Evolutionary conservation across 2,329 filamentous ascomycete species (phyloP), one percentile per base, ranked within the genome.

Genomic region (Neurospora crassa): DNA sequence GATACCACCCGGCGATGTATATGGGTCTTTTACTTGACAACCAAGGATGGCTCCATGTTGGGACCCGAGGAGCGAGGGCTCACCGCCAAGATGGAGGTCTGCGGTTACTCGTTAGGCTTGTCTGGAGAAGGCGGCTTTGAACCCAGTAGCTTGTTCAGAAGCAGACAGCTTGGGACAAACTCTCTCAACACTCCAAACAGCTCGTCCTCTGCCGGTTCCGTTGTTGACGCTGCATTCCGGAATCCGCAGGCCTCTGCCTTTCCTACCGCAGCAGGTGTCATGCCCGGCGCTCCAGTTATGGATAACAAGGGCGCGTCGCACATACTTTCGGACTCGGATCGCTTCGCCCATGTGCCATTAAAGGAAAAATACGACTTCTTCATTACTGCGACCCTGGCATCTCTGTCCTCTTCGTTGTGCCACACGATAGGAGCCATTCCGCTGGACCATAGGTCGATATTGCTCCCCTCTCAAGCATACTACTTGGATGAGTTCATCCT

Each of bases 331-430:
- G 82, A 84, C 47, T 72, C 77, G 12, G 83, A 81, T 73, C 74
- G 76, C 1, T 78, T 79, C 47, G 75, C 77, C 7, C 77, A 79
- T 0, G 79, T 80, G 14, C 79, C 82, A 5, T 76, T 82, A 41
- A 84, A 82, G 72, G 82, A 83, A 20, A 81, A 84, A 5, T 85
- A 89, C 75, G 85, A 88, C 71, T 84, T 84, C 59, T 87, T 89
- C 72, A 82, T 89, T 68, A 80, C 82, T 12, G 85, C 86, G n/a
- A 78, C 85, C 11, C 79, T 88, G 18, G 82, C 84, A 2, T 84
- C 85, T n/a, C 75, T 88, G 69, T 83, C 84, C 2, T 79, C 83
- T 5, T 79, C 80, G 6, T 87, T 88, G 71, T 88, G 86, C 75
- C 79, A 79, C 5, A 81, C 79, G 40, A 81, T 83, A 18, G 82